Conservation (phyloP, 208 protist species). For the Trypanosoma vivax region DNA sequence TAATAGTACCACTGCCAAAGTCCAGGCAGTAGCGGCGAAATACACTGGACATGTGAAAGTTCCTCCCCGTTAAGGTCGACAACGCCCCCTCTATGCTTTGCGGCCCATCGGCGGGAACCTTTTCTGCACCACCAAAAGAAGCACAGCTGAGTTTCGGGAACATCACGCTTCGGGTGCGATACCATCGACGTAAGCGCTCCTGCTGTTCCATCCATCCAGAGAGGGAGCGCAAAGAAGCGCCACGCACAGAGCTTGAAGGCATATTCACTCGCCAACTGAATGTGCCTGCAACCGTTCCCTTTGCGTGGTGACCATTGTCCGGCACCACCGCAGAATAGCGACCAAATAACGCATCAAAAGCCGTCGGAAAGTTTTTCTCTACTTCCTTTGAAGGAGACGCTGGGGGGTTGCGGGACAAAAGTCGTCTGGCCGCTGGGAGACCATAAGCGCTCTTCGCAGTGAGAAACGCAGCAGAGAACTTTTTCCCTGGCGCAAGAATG, state of each 20-base stretch:
- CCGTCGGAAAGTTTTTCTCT: neutral
- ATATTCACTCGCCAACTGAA: constrained; percentile 13
- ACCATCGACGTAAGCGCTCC: constrained; percentile 5
- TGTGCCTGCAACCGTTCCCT: neutral
- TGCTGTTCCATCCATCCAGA: constrained; percentile 1
- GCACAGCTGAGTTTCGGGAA: too few relatives aligned
- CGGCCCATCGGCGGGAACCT: too few relatives aligned
- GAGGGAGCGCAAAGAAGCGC: constrained; percentile 1
- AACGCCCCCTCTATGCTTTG: too few relatives aligned
- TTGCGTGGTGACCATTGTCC: neutral
- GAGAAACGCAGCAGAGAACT: neutral
- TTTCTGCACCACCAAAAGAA: too few relatives aligned
- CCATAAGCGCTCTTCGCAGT: neutral
- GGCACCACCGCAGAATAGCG: constrained; percentile 9
- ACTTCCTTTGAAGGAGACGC: neutral
- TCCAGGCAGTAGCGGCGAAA: constrained; percentile 14
- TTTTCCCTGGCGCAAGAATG: neutral
- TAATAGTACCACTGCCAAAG: constrained; percentile 12
- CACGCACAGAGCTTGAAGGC: neutral
- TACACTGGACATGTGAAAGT: neutral
- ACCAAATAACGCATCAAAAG: constrained; percentile 3
- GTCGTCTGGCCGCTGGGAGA: neutral
- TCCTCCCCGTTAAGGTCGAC: neutral
- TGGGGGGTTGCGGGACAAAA: neutral
- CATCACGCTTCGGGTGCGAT: neutral